Evolutionary conservation across 495 filamentous ascomycete species (phyloP).

Genomic region (Echria macrotheca): DNA sequence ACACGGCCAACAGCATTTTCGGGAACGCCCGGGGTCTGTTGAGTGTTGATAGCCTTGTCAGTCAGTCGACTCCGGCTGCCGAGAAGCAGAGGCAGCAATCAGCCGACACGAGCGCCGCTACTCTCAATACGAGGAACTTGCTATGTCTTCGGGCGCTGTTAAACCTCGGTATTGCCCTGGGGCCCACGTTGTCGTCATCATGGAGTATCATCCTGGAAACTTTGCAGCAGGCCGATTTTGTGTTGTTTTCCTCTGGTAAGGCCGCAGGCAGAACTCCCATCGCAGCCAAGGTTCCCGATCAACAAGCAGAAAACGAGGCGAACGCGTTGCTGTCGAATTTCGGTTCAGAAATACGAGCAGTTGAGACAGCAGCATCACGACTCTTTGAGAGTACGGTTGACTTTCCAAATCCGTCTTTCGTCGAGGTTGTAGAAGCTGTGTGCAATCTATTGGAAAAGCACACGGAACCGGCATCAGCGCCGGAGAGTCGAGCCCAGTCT

Average conservation of each 20-base stretch:
- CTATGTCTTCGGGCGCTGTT: slow-evolving; percentile 83
- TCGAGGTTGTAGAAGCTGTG: slow-evolving; percentile 69
- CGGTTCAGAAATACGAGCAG: slow-evolving; percentile 73
- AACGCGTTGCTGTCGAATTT: slow-evolving; percentile 56
- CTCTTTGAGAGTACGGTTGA: slow-evolving; percentile 86
- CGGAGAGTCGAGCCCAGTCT: slow-evolving; percentile 32
- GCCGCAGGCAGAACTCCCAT: slow-evolving; percentile 40
- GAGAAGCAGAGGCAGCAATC: slow-evolving; percentile 51
- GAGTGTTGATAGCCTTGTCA: slow-evolving; percentile 57
- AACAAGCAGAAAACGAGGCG: slow-evolving; percentile 39
- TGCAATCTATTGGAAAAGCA: slow-evolving; percentile 56
- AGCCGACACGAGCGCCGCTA: slow-evolving; percentile 43
- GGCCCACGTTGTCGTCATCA: slow-evolving; percentile 74
- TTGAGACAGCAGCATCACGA: slow-evolving; percentile 79
- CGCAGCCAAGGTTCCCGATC: slow-evolving; percentile 37
- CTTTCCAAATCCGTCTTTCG: slow-evolving; percentile 75
- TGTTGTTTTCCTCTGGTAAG: slow-evolving; percentile 60
- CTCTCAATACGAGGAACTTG: slow-evolving; percentile 81
- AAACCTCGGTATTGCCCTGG: slow-evolving; percentile 90
- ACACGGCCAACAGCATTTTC: slow-evolving; percentile 48
- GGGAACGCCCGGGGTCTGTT: slow-evolving; percentile 59
- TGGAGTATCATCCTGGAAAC: slow-evolving; percentile 92
- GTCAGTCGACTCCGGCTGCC: slow-evolving; percentile 38
- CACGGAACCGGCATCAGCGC: slow-evolving; percentile 20
- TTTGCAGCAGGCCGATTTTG: slow-evolving; percentile 81